phyloP scores from a whole-genome alignment of 1,139 yeast species.

The Saccharomyces hybrid region DNA sequence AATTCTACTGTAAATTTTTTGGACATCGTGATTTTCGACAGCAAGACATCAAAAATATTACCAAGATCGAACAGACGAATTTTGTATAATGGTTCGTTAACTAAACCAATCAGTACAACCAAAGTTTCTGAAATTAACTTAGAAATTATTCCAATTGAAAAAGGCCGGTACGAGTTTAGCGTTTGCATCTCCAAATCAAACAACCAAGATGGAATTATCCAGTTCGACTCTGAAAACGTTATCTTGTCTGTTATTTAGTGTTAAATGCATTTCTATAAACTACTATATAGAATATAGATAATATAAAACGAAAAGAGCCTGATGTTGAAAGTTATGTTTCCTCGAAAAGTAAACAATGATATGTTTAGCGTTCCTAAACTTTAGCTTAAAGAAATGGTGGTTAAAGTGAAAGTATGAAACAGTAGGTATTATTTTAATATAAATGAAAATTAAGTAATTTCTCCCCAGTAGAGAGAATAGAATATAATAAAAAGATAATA shows the following conservation, averaged over 20 bases:
- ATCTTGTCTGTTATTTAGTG: neutral
- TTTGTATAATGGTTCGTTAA: slow-evolving; percentile 24
- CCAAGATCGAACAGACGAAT: slow-evolving; percentile 22
- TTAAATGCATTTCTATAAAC: neutral
- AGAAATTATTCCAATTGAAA: slow-evolving; percentile 24
- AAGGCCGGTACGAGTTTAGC: slow-evolving; percentile 24
- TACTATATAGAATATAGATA: neutral
- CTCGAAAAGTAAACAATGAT: neutral
- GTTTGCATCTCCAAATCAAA: slow-evolving; percentile 14
- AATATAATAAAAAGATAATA: neutral
- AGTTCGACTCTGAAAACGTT: slow-evolving; percentile 12
- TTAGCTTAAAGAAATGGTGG: neutral
- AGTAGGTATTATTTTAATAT: neutral
- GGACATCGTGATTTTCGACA: slow-evolving; percentile 19
- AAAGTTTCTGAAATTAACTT: slow-evolving; percentile 9
- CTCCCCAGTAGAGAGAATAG: neutral
- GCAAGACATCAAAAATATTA: slow-evolving; percentile 19
- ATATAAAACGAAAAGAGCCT: neutral
- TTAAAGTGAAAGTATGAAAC: neutral
- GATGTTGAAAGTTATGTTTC: too few species aligned
- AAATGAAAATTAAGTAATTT: neutral
- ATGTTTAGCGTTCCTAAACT: neutral
- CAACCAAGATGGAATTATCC: slow-evolving; percentile 10
- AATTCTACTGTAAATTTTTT: slow-evolving; percentile 8
- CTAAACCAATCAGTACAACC: slow-evolving; percentile 10